A percentile compares a stretch with the other conserved stretches of the same genome.
Evolutionary conservation across 495 filamentous ascomycete species (phyloP).

Genomic region (Aspergillus diversus): DNA sequence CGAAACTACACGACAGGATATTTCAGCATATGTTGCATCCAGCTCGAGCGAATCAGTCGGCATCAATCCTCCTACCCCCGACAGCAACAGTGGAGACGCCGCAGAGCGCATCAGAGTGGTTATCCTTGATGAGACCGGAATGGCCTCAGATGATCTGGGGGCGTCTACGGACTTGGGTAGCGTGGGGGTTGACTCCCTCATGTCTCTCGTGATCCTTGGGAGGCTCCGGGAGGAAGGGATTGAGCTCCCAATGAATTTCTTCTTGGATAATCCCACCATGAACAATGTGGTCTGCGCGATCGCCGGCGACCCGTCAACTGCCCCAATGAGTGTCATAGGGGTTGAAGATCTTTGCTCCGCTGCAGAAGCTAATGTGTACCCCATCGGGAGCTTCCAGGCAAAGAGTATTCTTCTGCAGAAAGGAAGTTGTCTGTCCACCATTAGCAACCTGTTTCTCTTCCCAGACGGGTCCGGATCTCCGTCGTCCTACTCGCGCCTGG

Average conservation of each 20-base stretch:
- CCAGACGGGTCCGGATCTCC: conserved; percentile 83
- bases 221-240: conserved; percentile 42
- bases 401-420: conserved; percentile 53
- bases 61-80: not conserved
- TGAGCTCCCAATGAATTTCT: conserved; percentile 45
- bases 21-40: not conserved
- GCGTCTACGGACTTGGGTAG: conserved; percentile 41
- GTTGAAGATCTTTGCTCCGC: not conserved
- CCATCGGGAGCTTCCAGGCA: not conserved
- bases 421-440: conserved; percentile 53
- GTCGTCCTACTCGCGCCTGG: conserved; percentile 63
- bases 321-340: not conserved
- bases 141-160: conserved; percentile 32
- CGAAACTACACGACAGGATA: not conserved
- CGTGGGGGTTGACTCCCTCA: conserved; percentile 57
- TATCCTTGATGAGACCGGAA: conserved; percentile 15
- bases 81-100: not conserved
- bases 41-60: not conserved
- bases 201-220: conserved; percentile 47
- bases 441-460: conserved; percentile 68
- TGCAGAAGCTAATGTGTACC: not conserved
- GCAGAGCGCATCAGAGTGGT: not conserved
- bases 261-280: conserved; percentile 56
- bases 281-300: conserved; percentile 27
- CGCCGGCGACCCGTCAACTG: not conserved